A percentile compares a stretch with the other conserved stretches of the same genome.
phyloP scores from a whole-genome alignment of 106 monocot species.

The Dendrobium chrysotoxum region DNA sequence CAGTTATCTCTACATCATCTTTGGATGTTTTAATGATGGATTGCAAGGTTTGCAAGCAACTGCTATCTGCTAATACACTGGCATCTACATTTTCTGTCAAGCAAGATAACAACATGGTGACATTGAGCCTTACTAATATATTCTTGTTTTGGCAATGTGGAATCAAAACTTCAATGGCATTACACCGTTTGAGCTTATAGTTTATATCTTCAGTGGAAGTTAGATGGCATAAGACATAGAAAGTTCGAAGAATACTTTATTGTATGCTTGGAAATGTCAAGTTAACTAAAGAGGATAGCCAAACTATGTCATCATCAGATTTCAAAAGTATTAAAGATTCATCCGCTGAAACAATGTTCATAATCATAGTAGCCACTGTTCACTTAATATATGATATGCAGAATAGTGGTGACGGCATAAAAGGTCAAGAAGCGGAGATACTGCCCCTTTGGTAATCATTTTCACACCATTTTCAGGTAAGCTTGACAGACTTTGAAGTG shows the following conservation, averaged over 20 bases:
- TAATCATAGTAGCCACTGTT: constrained; percentile 17
- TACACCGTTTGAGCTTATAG: constrained; percentile 23
- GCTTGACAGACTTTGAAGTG: constrained; percentile 25
- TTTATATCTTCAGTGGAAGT: constrained; percentile 16
- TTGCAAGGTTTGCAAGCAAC: constrained; percentile 14
- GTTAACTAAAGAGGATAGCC: constrained; percentile 25
- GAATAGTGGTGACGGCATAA: not conserved
- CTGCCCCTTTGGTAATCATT: constrained; percentile 21
- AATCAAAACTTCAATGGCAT: constrained; percentile 26
- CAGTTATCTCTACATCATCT: constrained; percentile 26
- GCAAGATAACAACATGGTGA: constrained; percentile 21
- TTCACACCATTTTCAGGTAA: constrained; percentile 24
- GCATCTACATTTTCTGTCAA: constrained; percentile 16
- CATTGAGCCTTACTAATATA: constrained; percentile 17
- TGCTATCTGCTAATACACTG: constrained; percentile 4
- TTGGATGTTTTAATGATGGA: constrained; percentile 15
- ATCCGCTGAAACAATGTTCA: constrained; percentile 23
- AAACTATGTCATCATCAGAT: constrained; percentile 26
- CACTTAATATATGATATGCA: constrained; percentile 4
- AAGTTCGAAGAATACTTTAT: constrained; percentile 17
- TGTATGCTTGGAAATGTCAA: constrained; percentile 15
- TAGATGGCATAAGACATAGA: constrained; percentile 17
- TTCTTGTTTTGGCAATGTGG: constrained; percentile 16
- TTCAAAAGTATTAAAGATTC: constrained; percentile 17
- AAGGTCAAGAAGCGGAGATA: constrained; percentile 18